Evolutionary conservation across 139 green algal species (phyloP).

Genomic region (Zygnema circumcarinatum): DNA sequence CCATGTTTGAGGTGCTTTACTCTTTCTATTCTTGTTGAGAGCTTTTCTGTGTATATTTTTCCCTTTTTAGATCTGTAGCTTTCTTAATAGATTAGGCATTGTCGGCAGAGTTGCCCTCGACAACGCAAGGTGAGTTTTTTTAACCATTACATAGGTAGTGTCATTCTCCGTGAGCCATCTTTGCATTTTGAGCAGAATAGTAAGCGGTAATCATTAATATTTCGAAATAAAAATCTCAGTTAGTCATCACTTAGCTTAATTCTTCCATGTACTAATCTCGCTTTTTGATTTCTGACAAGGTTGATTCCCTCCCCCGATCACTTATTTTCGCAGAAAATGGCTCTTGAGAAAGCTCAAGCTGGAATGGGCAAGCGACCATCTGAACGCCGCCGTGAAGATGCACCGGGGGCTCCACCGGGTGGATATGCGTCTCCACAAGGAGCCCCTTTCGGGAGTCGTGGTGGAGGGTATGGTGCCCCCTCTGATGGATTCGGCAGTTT

Average conservation of each 20-base stretch:
- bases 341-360: conserved; percentile 39
- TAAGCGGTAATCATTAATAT: background rate
- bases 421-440: background rate
- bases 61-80: background rate
- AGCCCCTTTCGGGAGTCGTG: background rate
- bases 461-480: background rate
- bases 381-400: conserved; percentile 8
- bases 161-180: no score
- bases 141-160: no score
- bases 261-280: background rate
- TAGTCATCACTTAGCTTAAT: background rate
- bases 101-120: background rate
- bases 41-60: conserved; percentile 6
- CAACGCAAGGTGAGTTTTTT: no score
- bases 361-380: conserved; percentile 22
- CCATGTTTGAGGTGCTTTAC: conserved; percentile 51
- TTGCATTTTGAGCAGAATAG: background rate
- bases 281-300: background rate
- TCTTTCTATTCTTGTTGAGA: background rate
- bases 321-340: conserved; percentile 41
- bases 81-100: background rate
- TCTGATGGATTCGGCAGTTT: conserved; percentile 27
- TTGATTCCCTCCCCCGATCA: background rate
- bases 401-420: background rate
- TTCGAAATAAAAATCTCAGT: background rate